Percentiles rank a stretch among this genome's conserved stretches.
phyloP scores from a whole-genome alignment of 495 filamentous ascomycete species.

The Tuber brumale region DNA sequence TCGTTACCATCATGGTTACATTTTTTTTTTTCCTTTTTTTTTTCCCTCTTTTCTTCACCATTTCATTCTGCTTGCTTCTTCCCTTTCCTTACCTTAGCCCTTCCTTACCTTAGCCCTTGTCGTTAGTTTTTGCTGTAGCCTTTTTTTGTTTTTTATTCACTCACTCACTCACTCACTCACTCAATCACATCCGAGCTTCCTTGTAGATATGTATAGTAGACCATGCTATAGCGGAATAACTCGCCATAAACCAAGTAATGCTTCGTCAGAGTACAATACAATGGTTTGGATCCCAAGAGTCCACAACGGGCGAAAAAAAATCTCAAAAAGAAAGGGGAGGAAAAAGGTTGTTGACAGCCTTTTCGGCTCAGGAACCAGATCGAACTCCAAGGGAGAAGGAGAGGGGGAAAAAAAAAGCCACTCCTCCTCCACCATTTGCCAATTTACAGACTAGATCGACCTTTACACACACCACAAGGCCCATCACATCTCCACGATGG shows the following conservation, averaged over 20 bases:
- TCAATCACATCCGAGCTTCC: not conserved
- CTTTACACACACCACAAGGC: conserved; percentile 21
- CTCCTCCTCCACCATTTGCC: not conserved
- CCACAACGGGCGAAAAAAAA: not conserved
- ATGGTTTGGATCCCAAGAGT: too few species aligned
- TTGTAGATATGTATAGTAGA: not conserved
- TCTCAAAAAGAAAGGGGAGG: not conserved
- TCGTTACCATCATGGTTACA: not conserved
- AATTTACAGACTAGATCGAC: not conserved
- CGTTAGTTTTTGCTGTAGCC: not conserved
- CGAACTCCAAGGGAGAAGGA: conserved; percentile 7
- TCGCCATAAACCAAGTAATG: not conserved
- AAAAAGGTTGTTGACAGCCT: conserved; percentile 13
- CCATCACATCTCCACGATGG: conserved; percentile 27
- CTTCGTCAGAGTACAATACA: not conserved
- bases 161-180: conserved; percentile 1
- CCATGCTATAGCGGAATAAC: not conserved
- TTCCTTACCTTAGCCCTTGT: not conserved
- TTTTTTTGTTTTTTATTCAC: not conserved
- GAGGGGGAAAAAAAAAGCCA: not conserved
- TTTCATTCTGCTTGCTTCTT: not conserved
- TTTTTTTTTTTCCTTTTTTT: not conserved
- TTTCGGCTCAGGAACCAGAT: conserved; percentile 31
- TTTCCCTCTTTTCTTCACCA: not conserved
- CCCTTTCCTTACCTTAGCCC: too few species aligned